phyloP scores from a whole-genome alignment of 139 green algal species.

The Edaphochlamys debaryana region DNA sequence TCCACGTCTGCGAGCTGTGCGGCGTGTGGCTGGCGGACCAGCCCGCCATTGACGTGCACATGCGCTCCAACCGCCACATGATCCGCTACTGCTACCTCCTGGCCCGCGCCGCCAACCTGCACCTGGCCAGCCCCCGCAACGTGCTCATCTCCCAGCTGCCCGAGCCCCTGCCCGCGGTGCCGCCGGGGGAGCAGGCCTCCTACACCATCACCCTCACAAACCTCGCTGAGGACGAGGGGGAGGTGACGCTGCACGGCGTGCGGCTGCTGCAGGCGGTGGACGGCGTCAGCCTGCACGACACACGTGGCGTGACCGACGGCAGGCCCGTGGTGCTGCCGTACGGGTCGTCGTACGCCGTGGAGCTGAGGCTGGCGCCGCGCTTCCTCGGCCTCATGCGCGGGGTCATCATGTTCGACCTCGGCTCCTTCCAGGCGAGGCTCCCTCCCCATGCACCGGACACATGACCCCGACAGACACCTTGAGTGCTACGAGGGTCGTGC shows the following conservation, averaged over 20 bases:
- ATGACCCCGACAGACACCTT: too few species aligned
- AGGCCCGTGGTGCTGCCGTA: neutral
- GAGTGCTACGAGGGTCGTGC: too few species aligned
- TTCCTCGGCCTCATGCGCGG: conserved; percentile 11
- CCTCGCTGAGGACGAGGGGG: neutral
- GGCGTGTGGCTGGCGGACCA: neutral
- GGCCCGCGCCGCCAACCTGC: too few species aligned
- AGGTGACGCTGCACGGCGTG: neutral
- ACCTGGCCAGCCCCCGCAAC: neutral
- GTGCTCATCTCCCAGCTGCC: conserved; percentile 1
- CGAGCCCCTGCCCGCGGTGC: conserved; percentile 1
- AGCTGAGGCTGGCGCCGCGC: neutral
- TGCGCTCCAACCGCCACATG: neutral
- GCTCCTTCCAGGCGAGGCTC: too few species aligned
- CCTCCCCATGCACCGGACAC: too few species aligned
- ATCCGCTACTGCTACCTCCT: neutral
- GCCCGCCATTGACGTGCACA: neutral
- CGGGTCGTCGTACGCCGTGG: neutral
- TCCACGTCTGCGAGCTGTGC: neutral
- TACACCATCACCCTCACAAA: conserved; percentile 16
- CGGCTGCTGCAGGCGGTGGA: conserved; percentile 6
- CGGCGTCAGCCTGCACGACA: neutral
- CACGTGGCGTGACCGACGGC: neutral
- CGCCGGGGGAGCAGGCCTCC: neutral
- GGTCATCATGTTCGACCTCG: conserved; percentile 27